Conservation (phyloP, 306 rosid species). For the Trifolium dubium region DNA sequence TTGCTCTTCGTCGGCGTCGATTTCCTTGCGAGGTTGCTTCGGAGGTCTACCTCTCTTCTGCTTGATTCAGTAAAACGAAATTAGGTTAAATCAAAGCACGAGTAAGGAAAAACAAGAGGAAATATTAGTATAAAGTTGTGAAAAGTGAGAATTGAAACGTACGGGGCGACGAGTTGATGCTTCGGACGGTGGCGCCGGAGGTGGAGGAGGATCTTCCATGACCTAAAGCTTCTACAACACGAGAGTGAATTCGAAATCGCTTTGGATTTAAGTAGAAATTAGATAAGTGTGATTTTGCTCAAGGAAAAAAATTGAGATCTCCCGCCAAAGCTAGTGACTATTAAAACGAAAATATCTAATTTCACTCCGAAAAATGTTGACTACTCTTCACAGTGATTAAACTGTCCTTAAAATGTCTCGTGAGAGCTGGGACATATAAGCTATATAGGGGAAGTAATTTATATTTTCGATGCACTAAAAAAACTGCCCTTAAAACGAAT, state of each 20-base stretch:
- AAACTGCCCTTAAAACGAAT: no score
- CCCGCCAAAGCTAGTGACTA: not conserved
- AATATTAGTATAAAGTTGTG: not conserved
- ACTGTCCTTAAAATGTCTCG: no score
- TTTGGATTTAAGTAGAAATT: not conserved
- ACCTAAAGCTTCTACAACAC: constrained; percentile 37
- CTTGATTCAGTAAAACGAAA: constrained; percentile 40
- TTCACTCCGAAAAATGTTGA: no score
- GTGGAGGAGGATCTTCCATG: constrained; percentile 73
- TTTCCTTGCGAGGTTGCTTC: constrained; percentile 43
- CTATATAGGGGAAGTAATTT: no score
- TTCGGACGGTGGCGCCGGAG: constrained; percentile 65
- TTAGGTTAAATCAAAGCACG: constrained; percentile 35
- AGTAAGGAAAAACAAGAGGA: not conserved
- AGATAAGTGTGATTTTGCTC: not conserved
- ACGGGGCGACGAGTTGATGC: constrained; percentile 64
- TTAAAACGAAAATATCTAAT: no score
- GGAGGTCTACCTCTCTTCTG: constrained; percentile 81
- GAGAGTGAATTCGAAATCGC: not conserved
- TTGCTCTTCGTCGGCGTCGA: constrained; percentile 49
- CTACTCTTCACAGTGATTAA: no score
- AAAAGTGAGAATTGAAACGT: constrained; percentile 40
- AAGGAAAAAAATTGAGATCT: not conserved
- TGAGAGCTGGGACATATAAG: no score
- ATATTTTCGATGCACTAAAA: no score